Percentiles rank a stretch among this genome's conserved stretches.
phyloP scores from a whole-genome alignment of 2,329 filamentous ascomycete species.

The Monilinia vaccinii-corymbosi region DNA sequence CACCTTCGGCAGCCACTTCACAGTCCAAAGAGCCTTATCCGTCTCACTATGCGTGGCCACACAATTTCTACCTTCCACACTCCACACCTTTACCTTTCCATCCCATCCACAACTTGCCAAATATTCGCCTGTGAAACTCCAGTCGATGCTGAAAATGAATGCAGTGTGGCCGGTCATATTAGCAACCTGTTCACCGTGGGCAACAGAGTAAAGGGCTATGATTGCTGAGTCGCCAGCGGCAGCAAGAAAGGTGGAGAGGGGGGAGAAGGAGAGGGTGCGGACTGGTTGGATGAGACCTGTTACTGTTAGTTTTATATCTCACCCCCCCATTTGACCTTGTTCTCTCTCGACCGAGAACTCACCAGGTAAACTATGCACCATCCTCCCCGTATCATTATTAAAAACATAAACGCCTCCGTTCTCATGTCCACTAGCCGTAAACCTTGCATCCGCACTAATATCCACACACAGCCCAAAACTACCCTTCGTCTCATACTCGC shows the following conservation, averaged over 20 bases:
- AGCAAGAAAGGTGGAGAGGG: constrained; percentile 72
- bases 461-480: constrained; percentile 88
- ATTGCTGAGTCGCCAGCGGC: constrained; percentile 83
- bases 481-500: constrained; percentile 84
- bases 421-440: constrained; percentile 87
- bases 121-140: constrained; percentile 89
- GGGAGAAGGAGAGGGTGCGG: constrained; percentile 79
- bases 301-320: constrained; percentile 16
- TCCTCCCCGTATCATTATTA: constrained; percentile 78
- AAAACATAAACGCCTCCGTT: constrained; percentile 91
- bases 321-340: neutral
- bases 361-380: constrained; percentile 80
- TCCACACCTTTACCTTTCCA: constrained; percentile 95
- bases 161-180: constrained; percentile 71
- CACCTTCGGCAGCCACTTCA: constrained; percentile 73
- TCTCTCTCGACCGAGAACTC: constrained; percentile 23
- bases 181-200: constrained; percentile 84
- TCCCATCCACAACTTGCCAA: constrained; percentile 82
- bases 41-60: constrained; percentile 92
- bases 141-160: constrained; percentile 88
- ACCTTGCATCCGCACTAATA: constrained; percentile 67
- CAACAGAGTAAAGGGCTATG: constrained; percentile 86
- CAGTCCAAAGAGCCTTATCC: constrained; percentile 74
- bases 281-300: constrained; percentile 78
- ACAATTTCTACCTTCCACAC: constrained; percentile 70